Base-by-base conservation (phyloP, 495 filamentous ascomycete genomes). In the Viridothelium virens region DNA sequence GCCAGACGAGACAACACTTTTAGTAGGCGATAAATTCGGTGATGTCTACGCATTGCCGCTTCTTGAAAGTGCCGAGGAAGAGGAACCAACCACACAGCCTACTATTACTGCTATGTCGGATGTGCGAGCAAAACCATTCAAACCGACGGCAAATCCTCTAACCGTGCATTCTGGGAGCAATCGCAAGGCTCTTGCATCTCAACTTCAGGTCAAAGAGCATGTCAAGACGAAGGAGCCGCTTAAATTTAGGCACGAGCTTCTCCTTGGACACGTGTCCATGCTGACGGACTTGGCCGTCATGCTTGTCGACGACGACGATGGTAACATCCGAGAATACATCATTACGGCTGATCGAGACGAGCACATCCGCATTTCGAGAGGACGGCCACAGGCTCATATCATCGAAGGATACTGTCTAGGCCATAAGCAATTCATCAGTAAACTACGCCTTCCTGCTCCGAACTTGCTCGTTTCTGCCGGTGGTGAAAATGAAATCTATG, bases 241-340 rank as follows among this genome's bases (percentile, higher is more conserved):
- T 76, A 75, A 76, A 9, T 94, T 95, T 75, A 86, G 88, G 65
- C 86, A 89, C 70, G 80, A 86, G 44, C 79, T 91, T 1, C 79
- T 97, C 33, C 85, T 97, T 0, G 94, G 94, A 14, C 94, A 98
- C 78, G 92, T 97, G 7, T 97, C 94, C 0, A 86, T 96, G 83
- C 84, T 98, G 36, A 93, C 91, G 0, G 87, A 92, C 71, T 69
- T 97, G 41, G 70, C 76, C 2, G 79, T 84, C 36, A 84, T 82
- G 3, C 74, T 76, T 31, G 63, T 61, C 16, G 63, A 68, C 18
- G 44, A 67, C 5, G 38, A 31, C 7, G 38, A 41, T 33, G 68
- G 65, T 39, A 72, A 71, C 67, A 41, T 44, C 3, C 78, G 85
- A 63, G 79, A 75, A 50, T 96, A 93, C 74, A 88, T 97, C 68